Evolutionary conservation across 2,329 filamentous ascomycete species (phyloP), one percentile per base, ranked within the genome.

Genomic region (Didymella glomerata): DNA sequence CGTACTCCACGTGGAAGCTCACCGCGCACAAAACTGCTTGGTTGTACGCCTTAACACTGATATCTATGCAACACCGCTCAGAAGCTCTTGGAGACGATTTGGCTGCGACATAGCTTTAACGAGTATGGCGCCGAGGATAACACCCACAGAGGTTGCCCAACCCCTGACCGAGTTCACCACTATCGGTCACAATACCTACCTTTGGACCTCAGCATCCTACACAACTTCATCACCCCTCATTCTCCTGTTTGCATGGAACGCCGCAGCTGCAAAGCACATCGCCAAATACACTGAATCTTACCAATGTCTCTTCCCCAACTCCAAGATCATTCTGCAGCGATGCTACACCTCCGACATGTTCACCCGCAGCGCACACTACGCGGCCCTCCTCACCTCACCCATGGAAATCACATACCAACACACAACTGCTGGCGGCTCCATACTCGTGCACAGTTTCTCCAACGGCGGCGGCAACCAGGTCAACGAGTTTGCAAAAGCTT

Each of bases 391-490:
- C 3, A 49, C 53, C 2, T 73, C 75, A 14, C 75, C 73, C 1
- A 55, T 75, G 22, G 64, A 70, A 2, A 40, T 71, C 7, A 67
- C 76, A 2, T 49, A 61, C 24, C 60, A 68, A 20, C 70, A 76
- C 54, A 54, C 60, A 2, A 51, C 58, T 13, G 52, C 25, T 24
- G 69, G 70, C 2, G 70, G 72, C 8, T 56, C 70, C 24, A 51
- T 77, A 6, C 66, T 77, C 2, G 68, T 75, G 22, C 75, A 78
- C 48, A 73, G 68, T 42, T 76, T 75, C 50, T 75, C 71, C 27
- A 77, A 77, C 38, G 76, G 76, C 6, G 76, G 76, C 8, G 73
- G 68, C 5, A 74, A 72, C 30, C 72, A 77, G 50, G 54, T 75
- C 36, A 67, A 68, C 18, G 68, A 76, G 46, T 69, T 78, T 54